phyloP scores from a whole-genome alignment of 805 yeast species.

The Yarrowia sp. region DNA sequence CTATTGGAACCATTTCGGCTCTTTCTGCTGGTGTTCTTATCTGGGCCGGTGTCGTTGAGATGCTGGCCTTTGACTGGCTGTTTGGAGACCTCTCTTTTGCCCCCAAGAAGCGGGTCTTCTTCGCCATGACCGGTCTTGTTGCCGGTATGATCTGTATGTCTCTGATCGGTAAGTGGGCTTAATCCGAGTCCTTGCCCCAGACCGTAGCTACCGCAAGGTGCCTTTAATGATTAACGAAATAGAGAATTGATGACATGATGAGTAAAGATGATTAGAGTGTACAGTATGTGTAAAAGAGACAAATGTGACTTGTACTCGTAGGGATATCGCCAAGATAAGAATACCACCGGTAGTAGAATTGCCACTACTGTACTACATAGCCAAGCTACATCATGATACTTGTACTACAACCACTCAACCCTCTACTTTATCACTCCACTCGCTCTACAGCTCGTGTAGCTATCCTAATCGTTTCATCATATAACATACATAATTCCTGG shows the following conservation, averaged over 20 bases:
- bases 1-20: conserved; percentile 73
- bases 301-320: no score
- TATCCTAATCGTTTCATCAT: conserved; percentile 21
- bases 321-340: no score
- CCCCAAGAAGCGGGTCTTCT: conserved; percentile 59
- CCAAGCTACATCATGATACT: no score
- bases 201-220: no score
- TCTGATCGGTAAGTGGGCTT: conserved; percentile 76
- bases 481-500: conserved; percentile 19
- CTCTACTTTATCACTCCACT: no score
- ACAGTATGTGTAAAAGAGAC: no score
- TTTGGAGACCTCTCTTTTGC: conserved; percentile 68
- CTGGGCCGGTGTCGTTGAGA: conserved; percentile 74
- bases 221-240: conserved; percentile 1
- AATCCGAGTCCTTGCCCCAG: background rate
- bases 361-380: no score
- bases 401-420: no score
- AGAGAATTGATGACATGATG: background rate
- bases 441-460: no score
- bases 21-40: conserved; percentile 75
- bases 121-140: conserved; percentile 62
- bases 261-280: background rate
- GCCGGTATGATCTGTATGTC: conserved; percentile 71
- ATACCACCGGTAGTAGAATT: no score
- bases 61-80: conserved; percentile 75